Percentiles rank a stretch among this genome's conserved stretches.
phyloP scores from a whole-genome alignment of 2,329 filamentous ascomycete genomes.

The Cucurbitaria berberidis region DNA sequence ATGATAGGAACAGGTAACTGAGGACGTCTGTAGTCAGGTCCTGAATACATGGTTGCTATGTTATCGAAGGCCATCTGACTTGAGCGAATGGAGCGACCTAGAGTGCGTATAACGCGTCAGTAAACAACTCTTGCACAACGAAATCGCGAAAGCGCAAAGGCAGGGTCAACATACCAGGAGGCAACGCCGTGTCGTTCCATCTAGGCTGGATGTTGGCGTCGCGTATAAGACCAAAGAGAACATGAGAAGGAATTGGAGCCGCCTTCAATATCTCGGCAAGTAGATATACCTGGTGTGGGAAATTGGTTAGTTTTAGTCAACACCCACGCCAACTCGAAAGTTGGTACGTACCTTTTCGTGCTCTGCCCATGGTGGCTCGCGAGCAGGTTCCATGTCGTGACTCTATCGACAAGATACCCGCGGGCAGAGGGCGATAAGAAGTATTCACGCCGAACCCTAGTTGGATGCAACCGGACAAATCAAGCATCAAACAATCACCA shows the following conservation, averaged over 20 bases:
- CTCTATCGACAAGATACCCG: constrained; percentile 19
- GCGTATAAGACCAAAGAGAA: constrained; percentile 53
- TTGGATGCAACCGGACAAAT: constrained; percentile 45
- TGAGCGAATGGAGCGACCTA: constrained; percentile 47
- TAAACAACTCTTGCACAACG: background rate
- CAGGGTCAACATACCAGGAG: constrained; percentile 52
- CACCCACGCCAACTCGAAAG: too few species aligned
- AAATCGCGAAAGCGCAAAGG: constrained; percentile 3
- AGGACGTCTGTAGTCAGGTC: constrained; percentile 38
- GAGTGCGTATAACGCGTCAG: constrained; percentile 14
- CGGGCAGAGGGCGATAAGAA: constrained; percentile 40
- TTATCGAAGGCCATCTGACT: constrained; percentile 45
- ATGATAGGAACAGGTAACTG: constrained; percentile 38
- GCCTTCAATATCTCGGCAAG: constrained; percentile 61
- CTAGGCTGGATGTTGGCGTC: constrained; percentile 53
- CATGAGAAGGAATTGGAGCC: constrained; percentile 51
- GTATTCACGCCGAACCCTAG: constrained; percentile 35
- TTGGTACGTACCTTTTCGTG: constrained; percentile 54
- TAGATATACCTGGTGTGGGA: constrained; percentile 45
- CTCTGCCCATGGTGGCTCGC: constrained; percentile 53
- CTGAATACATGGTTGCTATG: constrained; percentile 32
- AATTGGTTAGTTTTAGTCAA: constrained; percentile 15
- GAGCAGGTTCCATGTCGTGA: constrained; percentile 50
- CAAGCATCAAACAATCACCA: constrained; percentile 43
- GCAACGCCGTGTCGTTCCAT: constrained; percentile 59